Evolutionary conservation across 2,329 filamentous ascomycete genomes (phyloP), one percentile per base, ranked within the genome.

Genomic region (Arthroderma uncinatum): DNA sequence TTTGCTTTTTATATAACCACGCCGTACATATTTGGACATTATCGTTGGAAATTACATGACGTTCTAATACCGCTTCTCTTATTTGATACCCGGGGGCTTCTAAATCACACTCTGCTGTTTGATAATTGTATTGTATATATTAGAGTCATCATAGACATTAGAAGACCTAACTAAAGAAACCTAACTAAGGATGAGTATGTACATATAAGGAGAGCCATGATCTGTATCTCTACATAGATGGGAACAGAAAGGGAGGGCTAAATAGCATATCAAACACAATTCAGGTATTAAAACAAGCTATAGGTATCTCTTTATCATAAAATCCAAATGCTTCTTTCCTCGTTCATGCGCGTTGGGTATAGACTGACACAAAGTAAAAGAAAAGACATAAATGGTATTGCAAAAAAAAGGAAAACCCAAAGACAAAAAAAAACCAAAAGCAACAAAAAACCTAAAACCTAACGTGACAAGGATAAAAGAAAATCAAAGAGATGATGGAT

Each of bases 311-410:
- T 30, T 50, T 30, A 50, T 50, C 28, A 50, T 50, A 33, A 50
- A 47, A 50, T 30, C 47, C 47, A 50, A 50, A 50, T 50, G 47
- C 47, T 50, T 30, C 47, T 50, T 47, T 47, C 47, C 28, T 50
- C 47, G 28, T 19, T 30, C 14, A 37, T 57, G 21, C 55, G 52
- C 23, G 40, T 54, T 16, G 47, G 44, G 10, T 37, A 55, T 28
- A 23, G 23, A 19, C 40, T 52, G 37, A 44, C 36, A 55, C 19
- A 42, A 42, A 33, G 30, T 19, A 40, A 55, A 44, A 55, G 40
- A 33, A 33, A 42, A 36, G 30, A 33, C 19, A 42, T 9, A 21
- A 37, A 37, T 44, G 53, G 53, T 40, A 44, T 55, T 33, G 39
- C 39, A 44, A 34, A 47, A n/a, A 42, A 42, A 40, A 44, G 21